A percentile compares a stretch with the other conserved stretches of the same genome.
These are phyloP conservation scores for Fraxinus sp. DNA, from an alignment of 305 asterid genomes.

Conservation along the genomic window DNA sequence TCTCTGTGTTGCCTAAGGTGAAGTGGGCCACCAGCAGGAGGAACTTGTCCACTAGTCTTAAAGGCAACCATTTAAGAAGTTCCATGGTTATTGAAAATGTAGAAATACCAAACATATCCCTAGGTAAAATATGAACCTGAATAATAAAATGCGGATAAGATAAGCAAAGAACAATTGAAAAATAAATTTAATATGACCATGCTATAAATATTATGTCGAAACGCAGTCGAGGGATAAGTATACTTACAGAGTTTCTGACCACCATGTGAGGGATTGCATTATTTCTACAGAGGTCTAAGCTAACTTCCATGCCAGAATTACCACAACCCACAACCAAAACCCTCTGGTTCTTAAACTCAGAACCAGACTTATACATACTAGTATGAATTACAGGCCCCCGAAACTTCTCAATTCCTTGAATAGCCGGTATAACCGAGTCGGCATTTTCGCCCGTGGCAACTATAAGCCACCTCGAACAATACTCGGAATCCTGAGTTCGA, in stretches of 20 bases:
- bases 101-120: constrained; percentile 81
- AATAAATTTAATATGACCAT: not conserved
- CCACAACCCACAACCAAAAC: constrained; percentile 88
- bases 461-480: constrained; percentile 52
- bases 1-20: constrained; percentile 58
- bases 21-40: constrained; percentile 52
- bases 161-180: not conserved
- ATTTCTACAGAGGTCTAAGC: constrained; percentile 69
- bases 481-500: constrained; percentile 34
- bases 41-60: constrained; percentile 67
- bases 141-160: not conserved
- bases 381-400: constrained; percentile 64
- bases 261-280: constrained; percentile 72
- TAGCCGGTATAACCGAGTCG: constrained; percentile 63
- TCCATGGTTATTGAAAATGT: constrained; percentile 69
- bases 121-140: constrained; percentile 81
- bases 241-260: constrained; percentile 73
- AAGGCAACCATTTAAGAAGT: constrained; percentile 75
- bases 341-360: constrained; percentile 41
- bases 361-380: constrained; percentile 58
- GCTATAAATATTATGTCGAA: not conserved
- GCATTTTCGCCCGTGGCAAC: constrained; percentile 94
- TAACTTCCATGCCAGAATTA: constrained; percentile 95
- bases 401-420: constrained; percentile 56
- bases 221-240: not conserved